A percentile compares a stretch with the other conserved stretches of the same genome.
Evolutionary conservation across 1,284 basidiomycete genomes (phyloP).

Genomic region (Trichosporon ovoides): DNA sequence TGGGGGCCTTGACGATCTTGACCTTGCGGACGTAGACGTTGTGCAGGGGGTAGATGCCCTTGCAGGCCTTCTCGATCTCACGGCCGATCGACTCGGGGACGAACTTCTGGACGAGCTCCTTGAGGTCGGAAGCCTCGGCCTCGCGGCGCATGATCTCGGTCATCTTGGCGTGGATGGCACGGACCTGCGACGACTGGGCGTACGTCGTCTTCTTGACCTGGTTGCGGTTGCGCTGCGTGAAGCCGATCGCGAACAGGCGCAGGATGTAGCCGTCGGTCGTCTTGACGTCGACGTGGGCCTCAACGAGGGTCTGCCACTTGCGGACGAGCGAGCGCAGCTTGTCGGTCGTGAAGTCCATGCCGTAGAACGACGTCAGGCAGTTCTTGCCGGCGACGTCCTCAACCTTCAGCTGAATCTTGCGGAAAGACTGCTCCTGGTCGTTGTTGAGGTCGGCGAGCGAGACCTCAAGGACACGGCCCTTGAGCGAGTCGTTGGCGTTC

Average conservation of each 20-base stretch:
- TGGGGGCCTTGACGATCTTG: constrained; percentile 93
- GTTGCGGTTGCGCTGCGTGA: constrained; percentile 93
- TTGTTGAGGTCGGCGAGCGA: constrained; percentile 98
- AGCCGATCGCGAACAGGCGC: constrained; percentile 97
- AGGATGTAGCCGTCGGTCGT: constrained; percentile 99
- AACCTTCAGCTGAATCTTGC: constrained; percentile 97
- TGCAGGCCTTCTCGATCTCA: constrained; percentile 97
- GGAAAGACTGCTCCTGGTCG: constrained; percentile 99
- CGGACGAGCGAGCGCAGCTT: constrained; percentile 99
- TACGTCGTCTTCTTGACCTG: constrained; percentile 99
- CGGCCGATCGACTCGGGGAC: constrained; percentile 98
- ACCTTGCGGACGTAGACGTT: constrained; percentile 98
- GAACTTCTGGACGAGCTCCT: constrained; percentile 98
- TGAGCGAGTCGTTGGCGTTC: constrained; percentile 98
- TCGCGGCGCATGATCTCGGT: constrained; percentile 99
- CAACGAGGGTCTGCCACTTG: constrained; percentile 99
- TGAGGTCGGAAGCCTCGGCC: constrained; percentile 90
- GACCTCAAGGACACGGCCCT: constrained; percentile 93
- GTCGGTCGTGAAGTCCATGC: constrained; percentile 99
- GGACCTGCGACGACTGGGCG: constrained; percentile 89
- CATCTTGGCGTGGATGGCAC: constrained; percentile 99
- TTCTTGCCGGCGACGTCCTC: constrained; percentile 94
- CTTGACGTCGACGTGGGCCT: constrained; percentile 98
- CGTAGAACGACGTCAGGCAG: constrained; percentile 99
- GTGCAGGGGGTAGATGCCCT: constrained; percentile 35